Percentiles rank a stretch among this genome's conserved stretches.
These are phyloP conservation scores for Oidium heveae DNA, from an alignment of 2,329 filamentous ascomycete genomes.

Conservation along the genomic window DNA sequence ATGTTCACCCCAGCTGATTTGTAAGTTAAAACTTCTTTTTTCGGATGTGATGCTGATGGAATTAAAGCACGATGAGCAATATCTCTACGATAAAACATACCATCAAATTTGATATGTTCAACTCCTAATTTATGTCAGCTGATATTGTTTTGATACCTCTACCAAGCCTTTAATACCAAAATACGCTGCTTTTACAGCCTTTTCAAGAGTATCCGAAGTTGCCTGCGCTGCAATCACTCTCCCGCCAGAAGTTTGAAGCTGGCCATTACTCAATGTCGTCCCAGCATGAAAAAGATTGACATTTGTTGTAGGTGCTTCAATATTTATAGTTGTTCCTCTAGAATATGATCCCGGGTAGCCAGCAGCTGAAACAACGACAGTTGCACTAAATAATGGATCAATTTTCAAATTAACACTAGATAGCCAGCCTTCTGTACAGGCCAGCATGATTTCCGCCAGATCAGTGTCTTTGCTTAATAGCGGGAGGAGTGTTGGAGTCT, in stretches of 20 bases:
- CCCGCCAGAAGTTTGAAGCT: constrained; percentile 57
- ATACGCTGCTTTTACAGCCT: constrained; percentile 75
- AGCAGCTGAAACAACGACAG: constrained; percentile 77
- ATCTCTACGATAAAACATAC: constrained; percentile 46
- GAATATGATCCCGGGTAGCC: constrained; percentile 74
- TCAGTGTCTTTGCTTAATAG: constrained; percentile 57
- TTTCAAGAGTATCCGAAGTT: constrained; percentile 46
- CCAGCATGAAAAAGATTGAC: constrained; percentile 83
- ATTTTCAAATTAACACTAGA: constrained; percentile 43
- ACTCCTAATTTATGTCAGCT: constrained; percentile 12
- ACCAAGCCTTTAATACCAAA: neutral
- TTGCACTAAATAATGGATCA: constrained; percentile 41
- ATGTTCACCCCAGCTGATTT: constrained; percentile 85
- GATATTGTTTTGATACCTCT: neutral
- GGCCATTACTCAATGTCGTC: constrained; percentile 36
- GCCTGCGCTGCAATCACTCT: constrained; percentile 87
- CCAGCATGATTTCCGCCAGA: constrained; percentile 68
- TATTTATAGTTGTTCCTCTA: constrained; percentile 42
- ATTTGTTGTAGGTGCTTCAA: constrained; percentile 21
- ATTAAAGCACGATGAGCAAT: constrained; percentile 60
- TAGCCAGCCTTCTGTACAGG: constrained; percentile 53
- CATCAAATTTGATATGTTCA: constrained; percentile 39
- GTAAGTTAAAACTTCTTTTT: constrained; percentile 47
- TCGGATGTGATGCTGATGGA: constrained; percentile 13
- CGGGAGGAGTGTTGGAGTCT: constrained; percentile 67